Conservation (phyloP, 257 asterid species). For the Scutellaria barbata region DNA sequence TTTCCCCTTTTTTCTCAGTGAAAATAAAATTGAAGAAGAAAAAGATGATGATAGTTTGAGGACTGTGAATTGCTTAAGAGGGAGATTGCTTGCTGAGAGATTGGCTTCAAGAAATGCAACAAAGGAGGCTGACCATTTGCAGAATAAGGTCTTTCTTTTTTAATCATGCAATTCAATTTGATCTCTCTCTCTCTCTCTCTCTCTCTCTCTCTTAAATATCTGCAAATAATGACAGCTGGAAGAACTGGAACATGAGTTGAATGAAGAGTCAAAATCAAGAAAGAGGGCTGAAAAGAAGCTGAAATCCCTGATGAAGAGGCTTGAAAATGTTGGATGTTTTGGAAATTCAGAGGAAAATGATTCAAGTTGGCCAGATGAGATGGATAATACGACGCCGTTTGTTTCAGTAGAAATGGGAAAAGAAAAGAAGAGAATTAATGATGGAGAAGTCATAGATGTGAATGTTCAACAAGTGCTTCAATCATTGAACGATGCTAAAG, state of each 20-base stretch:
- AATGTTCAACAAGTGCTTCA: slow-evolving; percentile 64
- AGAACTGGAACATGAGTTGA: slow-evolving; percentile 63
- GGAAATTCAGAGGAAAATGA: slow-evolving; percentile 23
- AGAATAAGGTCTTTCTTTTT: slow-evolving; percentile 52
- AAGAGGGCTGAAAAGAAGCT: slow-evolving; percentile 73
- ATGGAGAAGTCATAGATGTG: slow-evolving; percentile 58
- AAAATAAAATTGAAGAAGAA: slow-evolving; percentile 48
- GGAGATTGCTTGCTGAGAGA: slow-evolving; percentile 85
- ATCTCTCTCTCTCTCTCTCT: background rate
- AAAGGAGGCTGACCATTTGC: slow-evolving; percentile 55
- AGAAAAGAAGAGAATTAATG: slow-evolving; percentile 32
- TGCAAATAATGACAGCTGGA: slow-evolving; percentile 45
- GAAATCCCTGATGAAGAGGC: slow-evolving; percentile 54
- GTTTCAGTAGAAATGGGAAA: slow-evolving; percentile 45
- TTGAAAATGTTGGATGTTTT: slow-evolving; percentile 33
- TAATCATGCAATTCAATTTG: background rate
- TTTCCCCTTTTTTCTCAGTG: slow-evolving; percentile 22
- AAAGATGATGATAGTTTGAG: slow-evolving; percentile 59
- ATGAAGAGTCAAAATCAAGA: slow-evolving; percentile 69
- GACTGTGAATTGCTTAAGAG: slow-evolving; percentile 70
- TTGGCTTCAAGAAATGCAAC: slow-evolving; percentile 65
- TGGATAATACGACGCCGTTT: slow-evolving; percentile 57
- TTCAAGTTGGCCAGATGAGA: slow-evolving; percentile 17
- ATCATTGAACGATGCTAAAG: slow-evolving; percentile 57
- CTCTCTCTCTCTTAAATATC: background rate